Evolutionary conservation across 1,139 yeast genomes (phyloP).

Genomic region (Ogataea hybrid): DNA sequence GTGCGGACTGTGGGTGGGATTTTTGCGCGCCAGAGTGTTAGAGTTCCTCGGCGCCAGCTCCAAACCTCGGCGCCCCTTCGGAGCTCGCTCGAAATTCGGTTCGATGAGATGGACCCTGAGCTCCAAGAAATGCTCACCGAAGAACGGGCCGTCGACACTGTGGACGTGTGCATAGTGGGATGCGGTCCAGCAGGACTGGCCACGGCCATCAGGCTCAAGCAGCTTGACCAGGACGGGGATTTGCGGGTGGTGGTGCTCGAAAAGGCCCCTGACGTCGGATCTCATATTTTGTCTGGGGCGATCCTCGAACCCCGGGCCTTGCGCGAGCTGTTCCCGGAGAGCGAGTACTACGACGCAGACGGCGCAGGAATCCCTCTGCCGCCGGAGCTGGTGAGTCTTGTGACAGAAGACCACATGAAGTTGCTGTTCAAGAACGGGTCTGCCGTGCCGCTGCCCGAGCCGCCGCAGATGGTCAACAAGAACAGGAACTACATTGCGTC

Average conservation of each 20-base stretch:
- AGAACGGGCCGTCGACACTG: constrained; percentile 78
- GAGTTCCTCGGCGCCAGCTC: not conserved
- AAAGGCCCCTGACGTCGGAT: constrained; percentile 89
- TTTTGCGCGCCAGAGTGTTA: not conserved
- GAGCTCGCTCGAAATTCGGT: constrained; percentile 33
- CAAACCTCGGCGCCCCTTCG: not conserved
- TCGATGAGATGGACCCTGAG: constrained; percentile 41
- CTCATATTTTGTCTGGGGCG: constrained; percentile 92
- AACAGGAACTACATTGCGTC: constrained; percentile 85
- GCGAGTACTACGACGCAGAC: constrained; percentile 47
- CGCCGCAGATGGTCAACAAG: constrained; percentile 83
- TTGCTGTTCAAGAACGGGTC: constrained; percentile 51
- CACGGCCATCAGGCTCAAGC: constrained; percentile 86
- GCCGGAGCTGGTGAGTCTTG: constrained; percentile 69
- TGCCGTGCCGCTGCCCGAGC: constrained; percentile 80
- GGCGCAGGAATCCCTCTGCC: constrained; percentile 69
- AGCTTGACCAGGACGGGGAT: constrained; percentile 70
- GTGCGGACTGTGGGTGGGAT: not conserved
- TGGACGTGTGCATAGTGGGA: constrained; percentile 94
- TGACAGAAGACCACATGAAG: constrained; percentile 67
- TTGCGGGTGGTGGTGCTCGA: constrained; percentile 85
- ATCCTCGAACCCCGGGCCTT: constrained; percentile 88
- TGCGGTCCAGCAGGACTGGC: constrained; percentile 98
- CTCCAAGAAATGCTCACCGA: constrained; percentile 45
- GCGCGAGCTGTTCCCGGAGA: constrained; percentile 80